phyloP scores from a whole-genome alignment of 345 rosid genomes.

The Melaleuca alternifolia region DNA sequence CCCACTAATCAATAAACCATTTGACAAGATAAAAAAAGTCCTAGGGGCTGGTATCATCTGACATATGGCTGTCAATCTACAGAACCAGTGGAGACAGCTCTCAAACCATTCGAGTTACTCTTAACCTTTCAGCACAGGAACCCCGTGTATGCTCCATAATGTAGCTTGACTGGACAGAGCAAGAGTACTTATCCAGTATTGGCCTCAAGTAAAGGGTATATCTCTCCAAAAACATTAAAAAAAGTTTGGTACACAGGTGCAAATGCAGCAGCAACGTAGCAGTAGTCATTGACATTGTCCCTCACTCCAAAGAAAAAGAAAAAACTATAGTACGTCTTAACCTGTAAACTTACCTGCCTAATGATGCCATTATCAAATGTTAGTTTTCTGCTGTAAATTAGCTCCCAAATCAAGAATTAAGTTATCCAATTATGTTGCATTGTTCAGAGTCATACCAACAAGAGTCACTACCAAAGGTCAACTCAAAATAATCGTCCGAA shows the following conservation, averaged over 20 bases:
- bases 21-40: neutral
- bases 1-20: neutral
- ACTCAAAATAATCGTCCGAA: neutral
- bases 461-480: neutral
- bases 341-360: neutral
- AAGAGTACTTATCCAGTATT: neutral
- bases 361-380: neutral
- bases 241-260: neutral
- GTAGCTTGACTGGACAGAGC: neutral
- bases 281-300: neutral
- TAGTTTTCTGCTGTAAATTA: neutral
- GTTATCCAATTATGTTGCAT: neutral
- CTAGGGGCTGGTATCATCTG: neutral
- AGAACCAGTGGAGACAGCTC: neutral
- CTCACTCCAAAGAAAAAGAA: neutral
- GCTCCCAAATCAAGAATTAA: neutral
- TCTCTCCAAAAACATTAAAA: neutral
- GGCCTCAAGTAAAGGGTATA: neutral
- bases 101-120: neutral
- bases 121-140: neutral
- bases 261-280: neutral
- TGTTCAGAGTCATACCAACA: neutral
- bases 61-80: neutral
- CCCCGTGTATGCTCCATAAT: neutral
- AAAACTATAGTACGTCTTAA: neutral